Base-by-base conservation (phyloP, 805 yeast species). In the Candida montana region DNA sequence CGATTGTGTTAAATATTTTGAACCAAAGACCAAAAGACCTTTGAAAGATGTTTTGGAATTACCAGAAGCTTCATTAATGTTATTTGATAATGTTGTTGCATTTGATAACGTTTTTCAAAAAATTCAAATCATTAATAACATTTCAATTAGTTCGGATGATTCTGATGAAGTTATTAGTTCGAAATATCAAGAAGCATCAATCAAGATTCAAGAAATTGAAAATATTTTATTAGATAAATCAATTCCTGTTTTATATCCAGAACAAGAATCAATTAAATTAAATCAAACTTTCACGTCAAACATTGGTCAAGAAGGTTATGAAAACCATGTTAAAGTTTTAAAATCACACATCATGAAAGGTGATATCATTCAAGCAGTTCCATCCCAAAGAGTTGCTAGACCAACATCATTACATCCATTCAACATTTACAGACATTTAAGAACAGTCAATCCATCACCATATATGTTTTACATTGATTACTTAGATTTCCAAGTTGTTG, bases 391-490 rank as follows among this genome's bases (percentile, higher is more conserved):
- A 58, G 89, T 93, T 21, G 87, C 95, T 5, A 81, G 97, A 63
- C 96, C 96, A 29, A 93, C 99, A 0, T 79, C 89, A 3, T 69
- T 93, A 53, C 98, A 93, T 62, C 98, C 99, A 2, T 93, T 93
- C 74, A 93, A 93, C 65, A 84, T 93, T 35, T 93, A 91, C 67
- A 82, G 95, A 52, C 97, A 91, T 58, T 72, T 93, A 54, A 77
- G 99, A 59, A 84, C 96, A 0, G 97, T 93, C 36, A 93, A 93
- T 64, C 99, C 99, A 10, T 88, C 97, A 2, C 99, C 99, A 21
- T 93, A 93, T 62, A 74, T 93, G 72, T 93, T 93, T 61, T 93
- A 89, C 64, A 81, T 93, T 50, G 98, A 93, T 61, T 83, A 86
- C 55, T 61, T 85, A 44, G 96, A 88, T 52, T 93, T 91, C 70